phyloP scores from a whole-genome alignment of 768 basidiomycete species.

The Tylopilus vinaceipallidus region DNA sequence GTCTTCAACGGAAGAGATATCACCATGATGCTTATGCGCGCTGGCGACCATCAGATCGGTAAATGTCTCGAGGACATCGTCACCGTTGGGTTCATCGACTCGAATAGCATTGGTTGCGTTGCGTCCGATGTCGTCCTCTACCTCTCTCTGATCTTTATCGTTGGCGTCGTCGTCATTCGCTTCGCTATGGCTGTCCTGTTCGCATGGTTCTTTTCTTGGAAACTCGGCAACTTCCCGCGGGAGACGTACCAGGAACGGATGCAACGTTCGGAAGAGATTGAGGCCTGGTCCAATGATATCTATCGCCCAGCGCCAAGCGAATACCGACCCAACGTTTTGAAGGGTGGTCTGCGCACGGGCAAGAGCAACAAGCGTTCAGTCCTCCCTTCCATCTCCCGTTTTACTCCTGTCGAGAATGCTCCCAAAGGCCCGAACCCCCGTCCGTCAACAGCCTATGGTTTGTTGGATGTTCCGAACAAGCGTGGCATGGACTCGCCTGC shows the following conservation, averaged over 20 bases:
- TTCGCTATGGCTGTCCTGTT: conserved; percentile 98
- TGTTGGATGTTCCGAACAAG: conserved; percentile 64
- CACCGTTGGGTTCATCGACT: conserved; percentile 92
- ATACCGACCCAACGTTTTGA: conserved; percentile 85
- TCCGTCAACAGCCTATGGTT: conserved; percentile 63
- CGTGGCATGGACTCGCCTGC: conserved; percentile 62
- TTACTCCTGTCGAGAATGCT: conserved; percentile 69
- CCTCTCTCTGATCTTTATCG: conserved; percentile 93
- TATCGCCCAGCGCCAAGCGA: conserved; percentile 89
- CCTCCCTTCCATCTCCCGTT: conserved; percentile 68
- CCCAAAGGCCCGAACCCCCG: conserved; percentile 51
- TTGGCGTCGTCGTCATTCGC: conserved; percentile 92
- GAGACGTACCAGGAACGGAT: conserved; percentile 93
- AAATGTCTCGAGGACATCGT: conserved; percentile 84
- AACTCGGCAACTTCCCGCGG: conserved; percentile 86
- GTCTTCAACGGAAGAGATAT: conserved; percentile 83
- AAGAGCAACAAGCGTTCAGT: conserved; percentile 55
- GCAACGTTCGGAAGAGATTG: conserved; percentile 86
- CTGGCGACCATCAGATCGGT: conserved; percentile 62
- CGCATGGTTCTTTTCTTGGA: conserved; percentile 97
- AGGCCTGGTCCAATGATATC: conserved; percentile 95
- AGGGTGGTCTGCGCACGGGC: conserved; percentile 55
- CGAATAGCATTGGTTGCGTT: conserved; percentile 91
- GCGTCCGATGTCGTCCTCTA: conserved; percentile 94
- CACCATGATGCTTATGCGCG: conserved; percentile 80